These are phyloP conservation scores for Symmetrospora coprosmae DNA, from an alignment of 768 basidiomycete genomes.

Conservation along the genomic window DNA sequence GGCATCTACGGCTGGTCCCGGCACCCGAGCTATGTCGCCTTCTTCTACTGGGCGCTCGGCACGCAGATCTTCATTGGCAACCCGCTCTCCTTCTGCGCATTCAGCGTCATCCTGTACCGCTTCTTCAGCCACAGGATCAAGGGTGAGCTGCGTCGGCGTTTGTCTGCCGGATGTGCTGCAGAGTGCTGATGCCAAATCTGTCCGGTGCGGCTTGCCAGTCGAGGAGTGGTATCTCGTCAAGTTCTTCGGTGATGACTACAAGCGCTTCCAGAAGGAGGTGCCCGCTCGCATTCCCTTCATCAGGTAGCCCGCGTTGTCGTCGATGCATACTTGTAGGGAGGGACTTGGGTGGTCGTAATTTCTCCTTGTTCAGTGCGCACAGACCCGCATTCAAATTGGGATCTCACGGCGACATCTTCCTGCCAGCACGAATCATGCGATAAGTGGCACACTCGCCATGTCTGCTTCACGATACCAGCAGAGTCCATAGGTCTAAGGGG, in stretches of 20 bases:
- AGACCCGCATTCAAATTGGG: too few relatives aligned
- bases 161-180: constrained; percentile 15
- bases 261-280: constrained; percentile 57
- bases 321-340: too few relatives aligned
- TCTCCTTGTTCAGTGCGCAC: too few relatives aligned
- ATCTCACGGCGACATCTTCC: too few relatives aligned
- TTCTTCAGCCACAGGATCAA: constrained; percentile 73
- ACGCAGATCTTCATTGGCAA: constrained; percentile 88
- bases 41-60: constrained; percentile 94
- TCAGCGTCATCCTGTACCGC: constrained; percentile 55
- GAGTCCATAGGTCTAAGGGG: too few relatives aligned
- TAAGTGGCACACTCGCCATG: too few relatives aligned
- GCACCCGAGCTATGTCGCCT: constrained; percentile 92
- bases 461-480: too few relatives aligned
- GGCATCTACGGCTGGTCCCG: constrained; percentile 79
- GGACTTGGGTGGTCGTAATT: too few relatives aligned
- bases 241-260: constrained; percentile 84
- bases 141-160: constrained; percentile 52
- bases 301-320: too few relatives aligned
- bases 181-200: neutral
- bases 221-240: constrained; percentile 65
- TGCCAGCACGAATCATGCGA: too few relatives aligned
- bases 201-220: constrained; percentile 41
- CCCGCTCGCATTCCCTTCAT: constrained; percentile 82
- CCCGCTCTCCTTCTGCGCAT: constrained; percentile 55